Evolutionary conservation across 2,329 filamentous ascomycete species (phyloP).

Genomic region (Talaromyces sp.): DNA sequence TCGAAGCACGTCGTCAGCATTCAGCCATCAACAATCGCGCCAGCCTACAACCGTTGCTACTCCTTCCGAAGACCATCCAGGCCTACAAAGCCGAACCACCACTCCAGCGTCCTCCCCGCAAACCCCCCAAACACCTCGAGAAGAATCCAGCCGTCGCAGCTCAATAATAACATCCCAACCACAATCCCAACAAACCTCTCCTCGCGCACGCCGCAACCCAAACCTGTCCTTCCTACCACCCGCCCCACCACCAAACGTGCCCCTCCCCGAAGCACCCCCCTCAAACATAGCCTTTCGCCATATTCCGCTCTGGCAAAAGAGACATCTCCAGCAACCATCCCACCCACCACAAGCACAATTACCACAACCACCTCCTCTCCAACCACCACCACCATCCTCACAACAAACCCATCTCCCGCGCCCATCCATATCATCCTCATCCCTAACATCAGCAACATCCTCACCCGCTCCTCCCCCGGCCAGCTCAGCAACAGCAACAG

Average conservation of each 20-base stretch:
- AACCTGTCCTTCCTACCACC: constrained; percentile 28
- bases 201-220: constrained; percentile 24
- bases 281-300: constrained; percentile 13
- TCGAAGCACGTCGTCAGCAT: neutral
- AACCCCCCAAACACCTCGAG: constrained; percentile 8
- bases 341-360: neutral
- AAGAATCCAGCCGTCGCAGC: constrained; percentile 16
- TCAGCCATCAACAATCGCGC: neutral
- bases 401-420: constrained; percentile 14
- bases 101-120: constrained; percentile 9
- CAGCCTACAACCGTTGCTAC: neutral
- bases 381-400: neutral
- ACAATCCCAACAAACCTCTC: constrained; percentile 14
- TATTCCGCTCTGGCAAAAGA: constrained; percentile 10
- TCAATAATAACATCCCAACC: constrained; percentile 1
- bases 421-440: constrained; percentile 7
- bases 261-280: constrained; percentile 29
- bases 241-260: constrained; percentile 30
- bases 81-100: neutral
- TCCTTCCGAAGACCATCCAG: neutral
- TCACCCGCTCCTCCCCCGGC: neutral
- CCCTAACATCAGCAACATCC: constrained; percentile 1
- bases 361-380: constrained; percentile 3
- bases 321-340: constrained; percentile 7
- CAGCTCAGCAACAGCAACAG: neutral